A percentile compares a stretch with the other conserved stretches of the same genome.
These are phyloP conservation scores for Dendrobium catenatum DNA, from an alignment of 106 monocot genomes.

Conservation along the genomic window DNA sequence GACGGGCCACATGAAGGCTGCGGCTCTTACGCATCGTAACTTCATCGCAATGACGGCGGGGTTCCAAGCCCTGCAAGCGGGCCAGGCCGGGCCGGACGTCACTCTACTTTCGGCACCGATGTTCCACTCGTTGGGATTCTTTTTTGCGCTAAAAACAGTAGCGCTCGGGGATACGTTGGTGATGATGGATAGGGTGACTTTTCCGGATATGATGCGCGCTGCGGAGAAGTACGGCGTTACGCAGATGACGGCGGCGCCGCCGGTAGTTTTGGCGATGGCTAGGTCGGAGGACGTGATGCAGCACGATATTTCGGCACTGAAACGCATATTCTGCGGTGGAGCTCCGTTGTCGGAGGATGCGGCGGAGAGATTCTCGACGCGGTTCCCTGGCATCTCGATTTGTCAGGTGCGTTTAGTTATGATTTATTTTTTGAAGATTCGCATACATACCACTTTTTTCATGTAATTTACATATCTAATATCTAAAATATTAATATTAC, in stretches of 20 bases:
- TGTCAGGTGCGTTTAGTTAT: constrained; percentile 21
- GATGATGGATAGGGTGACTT: constrained; percentile 22
- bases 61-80: constrained; percentile 6
- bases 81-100: background rate
- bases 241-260: constrained; percentile 44
- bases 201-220: constrained; percentile 21
- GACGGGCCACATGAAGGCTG: constrained; percentile 60
- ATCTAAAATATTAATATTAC: no score
- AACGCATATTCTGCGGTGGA: constrained; percentile 47
- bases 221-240: constrained; percentile 43
- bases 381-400: constrained; percentile 45
- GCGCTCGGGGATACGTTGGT: constrained; percentile 43
- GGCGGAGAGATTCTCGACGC: constrained; percentile 26
- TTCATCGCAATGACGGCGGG: constrained; percentile 50
- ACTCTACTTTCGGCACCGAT: constrained; percentile 47
- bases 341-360: constrained; percentile 39
- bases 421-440: background rate
- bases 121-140: constrained; percentile 72
- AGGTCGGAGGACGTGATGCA: constrained; percentile 17
- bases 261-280: constrained; percentile 60
- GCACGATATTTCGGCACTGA: constrained; percentile 30
- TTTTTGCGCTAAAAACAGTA: constrained; percentile 19
- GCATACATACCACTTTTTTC: background rate
- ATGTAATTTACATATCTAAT: no score
- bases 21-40: constrained; percentile 48